Base-by-base conservation (phyloP, 2,329 filamentous ascomycete genomes). In the Amphichorda felina region DNA sequence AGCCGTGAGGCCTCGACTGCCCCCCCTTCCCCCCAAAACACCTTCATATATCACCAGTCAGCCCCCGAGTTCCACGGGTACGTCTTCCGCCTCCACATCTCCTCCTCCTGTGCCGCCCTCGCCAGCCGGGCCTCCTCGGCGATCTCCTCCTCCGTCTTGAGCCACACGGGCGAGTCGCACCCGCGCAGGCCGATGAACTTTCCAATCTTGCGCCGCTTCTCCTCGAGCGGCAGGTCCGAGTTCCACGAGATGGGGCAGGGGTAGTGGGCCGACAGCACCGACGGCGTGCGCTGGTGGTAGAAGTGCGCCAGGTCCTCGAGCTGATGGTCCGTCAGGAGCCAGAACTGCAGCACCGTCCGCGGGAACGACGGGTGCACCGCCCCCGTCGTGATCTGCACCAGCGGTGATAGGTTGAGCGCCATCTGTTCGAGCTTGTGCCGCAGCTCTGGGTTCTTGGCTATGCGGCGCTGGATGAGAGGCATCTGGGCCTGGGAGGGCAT, bases 181-280 rank as follows among this genome's bases (percentile, higher is more conserved):
- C 78, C 80, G 34, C 73, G 60, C 38, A 87, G 60, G 10, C 82
- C 82, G 50, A 86, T 84, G 45, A 87, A 87, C 45, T 72, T 65
- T 31, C 81, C 82, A 50, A 86, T 73, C 57, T 77, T 76, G 41
- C 80, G 63, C 41, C 81, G 66, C 64, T 87, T 87, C 50, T 87
- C 69, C 53, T 77, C 72, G 18, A 78, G 53, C 3, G 62, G 56
- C 40, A 75, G 53, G 40, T 65, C 57, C 5, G 55, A 54, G 2
- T 56, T 52, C 81, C 80, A 86, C 36, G 62, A 55, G 49, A 87
- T 70, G n/a, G 72, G 75, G 44, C 73, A 75, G 0, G 82, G 82
- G 52, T 87, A 87, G 40, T 70, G 63, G 34, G 53, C 44, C 3
- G 69, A 68, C 60, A 64, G 74, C n/a, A 53, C 50, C 39, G 61